phyloP scores from a whole-genome alignment of 1,139 yeast genomes.

The Candida smagusa region DNA sequence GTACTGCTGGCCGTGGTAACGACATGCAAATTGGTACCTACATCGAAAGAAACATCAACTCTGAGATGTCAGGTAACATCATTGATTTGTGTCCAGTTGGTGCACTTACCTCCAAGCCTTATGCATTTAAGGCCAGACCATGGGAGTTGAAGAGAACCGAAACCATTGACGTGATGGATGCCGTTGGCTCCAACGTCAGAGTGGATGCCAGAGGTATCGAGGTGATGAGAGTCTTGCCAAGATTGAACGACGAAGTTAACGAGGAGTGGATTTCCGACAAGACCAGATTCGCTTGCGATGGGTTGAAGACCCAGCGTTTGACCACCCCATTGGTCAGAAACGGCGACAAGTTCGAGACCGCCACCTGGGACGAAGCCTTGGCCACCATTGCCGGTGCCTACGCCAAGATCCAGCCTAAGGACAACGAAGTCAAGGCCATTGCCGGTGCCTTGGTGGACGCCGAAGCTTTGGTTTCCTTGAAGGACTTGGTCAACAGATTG shows the following conservation, averaged over 20 bases:
- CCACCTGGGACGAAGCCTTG: slow-evolving; percentile 88
- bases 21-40: slow-evolving; percentile 92
- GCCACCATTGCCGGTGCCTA: slow-evolving; percentile 66
- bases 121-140: slow-evolving; percentile 88
- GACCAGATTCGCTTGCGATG: slow-evolving; percentile 83
- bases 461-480: slow-evolving; percentile 77
- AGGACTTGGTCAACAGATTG: slow-evolving; percentile 72
- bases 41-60: slow-evolving; percentile 78
- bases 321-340: slow-evolving; percentile 76
- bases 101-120: slow-evolving; percentile 86
- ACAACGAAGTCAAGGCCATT: slow-evolving; percentile 74
- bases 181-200: slow-evolving; percentile 76
- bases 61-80: slow-evolving; percentile 85
- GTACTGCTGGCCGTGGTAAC: slow-evolving; percentile 87
- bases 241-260: slow-evolving; percentile 81
- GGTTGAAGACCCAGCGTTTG: slow-evolving; percentile 80
- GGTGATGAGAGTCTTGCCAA: slow-evolving; percentile 84
- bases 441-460: slow-evolving; percentile 84
- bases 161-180: slow-evolving; percentile 83
- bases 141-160: slow-evolving; percentile 94
- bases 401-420: slow-evolving; percentile 55
- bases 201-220: slow-evolving; percentile 87
- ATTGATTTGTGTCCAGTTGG: slow-evolving; percentile 92
- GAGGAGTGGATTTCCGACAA: slow-evolving; percentile 94
- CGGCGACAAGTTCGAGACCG: slow-evolving; percentile 68